These are phyloP conservation scores for Penicillium pulvis DNA, from an alignment of 495 filamentous ascomycete species.

Conservation along the genomic window DNA sequence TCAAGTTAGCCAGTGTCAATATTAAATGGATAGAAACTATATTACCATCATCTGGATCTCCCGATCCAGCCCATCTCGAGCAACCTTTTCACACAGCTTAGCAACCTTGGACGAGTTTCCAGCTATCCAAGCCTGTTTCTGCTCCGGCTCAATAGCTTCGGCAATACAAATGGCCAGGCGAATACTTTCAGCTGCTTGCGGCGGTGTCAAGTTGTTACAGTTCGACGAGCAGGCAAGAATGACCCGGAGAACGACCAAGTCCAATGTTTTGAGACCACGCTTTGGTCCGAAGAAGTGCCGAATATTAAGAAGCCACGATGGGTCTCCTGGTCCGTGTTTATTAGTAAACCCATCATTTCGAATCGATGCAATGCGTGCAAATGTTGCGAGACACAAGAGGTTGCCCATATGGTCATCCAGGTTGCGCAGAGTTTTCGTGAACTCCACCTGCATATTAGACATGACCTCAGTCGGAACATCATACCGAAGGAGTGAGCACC, in stretches of 20 bases:
- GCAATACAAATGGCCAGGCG: constrained; percentile 52
- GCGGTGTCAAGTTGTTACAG: constrained; percentile 32
- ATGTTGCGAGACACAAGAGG: constrained; percentile 52
- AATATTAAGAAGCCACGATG: constrained; percentile 42
- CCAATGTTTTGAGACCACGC: constrained; percentile 54
- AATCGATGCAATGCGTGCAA: constrained; percentile 42
- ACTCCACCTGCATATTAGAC: constrained; percentile 45
- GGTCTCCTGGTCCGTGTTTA: constrained; percentile 19
- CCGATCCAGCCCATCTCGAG: constrained; percentile 37
- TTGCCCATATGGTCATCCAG: constrained; percentile 50
- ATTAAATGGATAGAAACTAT: neutral
- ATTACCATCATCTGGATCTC: constrained; percentile 49
- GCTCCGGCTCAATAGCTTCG: constrained; percentile 40
- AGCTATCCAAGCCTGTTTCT: constrained; percentile 48
- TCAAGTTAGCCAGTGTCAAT: constrained; percentile 2
- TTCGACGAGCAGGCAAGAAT: constrained; percentile 55
- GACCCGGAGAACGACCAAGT: constrained; percentile 54
- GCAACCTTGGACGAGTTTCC: constrained; percentile 43
- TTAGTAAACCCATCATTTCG: constrained; percentile 5
- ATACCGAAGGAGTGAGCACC: constrained; percentile 33
- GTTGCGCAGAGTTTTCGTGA: constrained; percentile 48
- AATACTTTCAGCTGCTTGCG: constrained; percentile 50
- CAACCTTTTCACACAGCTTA: constrained; percentile 56
- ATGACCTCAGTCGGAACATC: constrained; percentile 43
- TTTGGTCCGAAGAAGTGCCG: constrained; percentile 53